These are phyloP conservation scores for Coemansia reversa DNA, from an alignment of 192 early-diverging fungal species.

Conservation along the genomic window DNA sequence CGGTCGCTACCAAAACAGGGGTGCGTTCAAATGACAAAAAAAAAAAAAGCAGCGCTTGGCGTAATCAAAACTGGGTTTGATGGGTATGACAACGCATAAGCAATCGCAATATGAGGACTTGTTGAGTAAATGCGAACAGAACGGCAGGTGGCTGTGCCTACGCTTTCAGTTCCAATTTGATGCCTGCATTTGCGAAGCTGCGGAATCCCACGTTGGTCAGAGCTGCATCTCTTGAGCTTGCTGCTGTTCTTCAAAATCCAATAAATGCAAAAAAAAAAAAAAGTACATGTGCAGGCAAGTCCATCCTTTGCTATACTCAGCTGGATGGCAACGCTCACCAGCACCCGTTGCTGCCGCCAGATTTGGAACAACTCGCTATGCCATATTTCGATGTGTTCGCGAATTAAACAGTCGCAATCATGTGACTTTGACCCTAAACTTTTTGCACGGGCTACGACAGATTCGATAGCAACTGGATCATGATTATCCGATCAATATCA, in stretches of 20 bases:
- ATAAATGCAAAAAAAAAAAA: neutral
- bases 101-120: neutral
- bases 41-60: slow-evolving; percentile 7
- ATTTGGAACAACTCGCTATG: too few species aligned
- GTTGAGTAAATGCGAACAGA: slow-evolving; percentile 1
- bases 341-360: too few species aligned
- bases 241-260: neutral
- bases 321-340: neutral
- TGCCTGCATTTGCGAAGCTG: slow-evolving; percentile 4
- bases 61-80: slow-evolving; percentile 8
- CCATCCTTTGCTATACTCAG: neutral
- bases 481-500: neutral
- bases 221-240: neutral
- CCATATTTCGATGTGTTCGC: too few species aligned
- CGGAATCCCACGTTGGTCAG: neutral
- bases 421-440: neutral
- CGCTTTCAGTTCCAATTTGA: neutral
- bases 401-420: too few species aligned
- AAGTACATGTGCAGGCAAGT: neutral
- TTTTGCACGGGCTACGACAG: neutral
- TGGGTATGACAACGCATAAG: slow-evolving; percentile 13
- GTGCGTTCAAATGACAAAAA: slow-evolving; percentile 1
- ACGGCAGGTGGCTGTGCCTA: slow-evolving; percentile 5
- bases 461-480: neutral
- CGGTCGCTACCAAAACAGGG: slow-evolving; percentile 7